Base-by-base conservation (phyloP, 345 rosid genomes). In the Salix udensis region DNA sequence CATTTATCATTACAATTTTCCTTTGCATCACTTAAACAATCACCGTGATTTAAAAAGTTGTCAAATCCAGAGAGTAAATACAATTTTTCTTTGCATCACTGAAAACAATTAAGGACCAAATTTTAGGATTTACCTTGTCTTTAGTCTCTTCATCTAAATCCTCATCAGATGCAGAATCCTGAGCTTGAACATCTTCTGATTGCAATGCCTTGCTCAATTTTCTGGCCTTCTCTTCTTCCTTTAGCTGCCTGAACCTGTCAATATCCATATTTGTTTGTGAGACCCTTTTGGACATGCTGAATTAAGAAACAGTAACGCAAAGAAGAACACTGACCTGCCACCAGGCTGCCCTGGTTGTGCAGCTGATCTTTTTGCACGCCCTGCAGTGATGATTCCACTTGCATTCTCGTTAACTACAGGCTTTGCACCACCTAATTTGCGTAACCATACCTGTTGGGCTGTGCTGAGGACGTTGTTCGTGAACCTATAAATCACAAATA, bases 361-460 rank as follows among this genome's bases (percentile, higher is more conserved):
- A 77, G 82, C 89, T 53, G 94, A 90, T 77, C 98, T 82, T 80
- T 96, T 96, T 72, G 99, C 98, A 48, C 89, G 91, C 73, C 99
- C 99, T 12, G 99, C 99, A 67, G 89, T 91, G 76, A 96, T 96
- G 77, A 92, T 96, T 74, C 92, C 93, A 78, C 88, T 83, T 23
- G 98, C 96, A 75, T 90, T 88, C 82, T 91, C 97, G 83, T 78
- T 83, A 76, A 93, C 90, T 46, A 82, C 92, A 71, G 99, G 91
- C 76, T 88, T 88, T 70, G 99, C 98, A 71, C 99, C 98, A 55
- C 99, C 99, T 80, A 91, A 85, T 86, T 91, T 93, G 76, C 97
- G 94, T 66, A 96, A 87, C 98, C 98, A 96, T 65, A 96, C 90
- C 79, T 96, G 99, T 79, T 96, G 99, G 19, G 98, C 96, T 0